These are phyloP conservation scores for Trichoderma koningii DNA, from an alignment of 2,329 filamentous ascomycete genomes.

Conservation along the genomic window DNA sequence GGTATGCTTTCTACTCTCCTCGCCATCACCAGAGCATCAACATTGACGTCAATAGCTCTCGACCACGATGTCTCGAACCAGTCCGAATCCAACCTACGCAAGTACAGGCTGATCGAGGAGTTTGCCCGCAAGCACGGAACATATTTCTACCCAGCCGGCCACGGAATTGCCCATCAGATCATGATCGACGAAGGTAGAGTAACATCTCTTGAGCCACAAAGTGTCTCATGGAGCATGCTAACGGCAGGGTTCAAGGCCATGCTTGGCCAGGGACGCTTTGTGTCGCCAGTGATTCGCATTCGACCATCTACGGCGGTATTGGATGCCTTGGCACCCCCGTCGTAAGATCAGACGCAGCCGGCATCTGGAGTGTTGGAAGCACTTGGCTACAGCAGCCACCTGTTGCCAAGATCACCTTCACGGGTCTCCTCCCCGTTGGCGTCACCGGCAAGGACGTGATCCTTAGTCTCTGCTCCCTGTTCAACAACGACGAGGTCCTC, in stretches of 20 bases:
- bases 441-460: conserved; percentile 96
- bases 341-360: conserved; percentile 88
- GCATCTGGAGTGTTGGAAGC: conserved; percentile 48
- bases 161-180: conserved; percentile 89
- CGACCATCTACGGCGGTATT: conserved; percentile 80
- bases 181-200: conserved; percentile 65
- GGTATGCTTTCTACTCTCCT: background rate
- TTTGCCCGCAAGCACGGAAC: conserved; percentile 80
- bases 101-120: conserved; percentile 78
- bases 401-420: conserved; percentile 77
- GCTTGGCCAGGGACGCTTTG: conserved; percentile 80
- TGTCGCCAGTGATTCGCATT: conserved; percentile 78
- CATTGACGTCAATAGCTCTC: conserved; percentile 41
- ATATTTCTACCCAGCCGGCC: conserved; percentile 61
- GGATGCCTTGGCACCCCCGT: conserved; percentile 76
- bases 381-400: conserved; percentile 57
- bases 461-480: conserved; percentile 80
- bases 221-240: too few relatives aligned
- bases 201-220: too few relatives aligned
- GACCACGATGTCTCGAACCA: conserved; percentile 92
- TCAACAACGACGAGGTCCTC: conserved; percentile 73
- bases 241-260: conserved; percentile 52
- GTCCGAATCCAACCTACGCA: conserved; percentile 74
- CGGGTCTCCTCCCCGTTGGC: conserved; percentile 71
- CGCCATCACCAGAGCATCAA: fast-evolving